phyloP scores from a whole-genome alignment of 169 alveolate species.

The Cryptosporidium canis region DNA sequence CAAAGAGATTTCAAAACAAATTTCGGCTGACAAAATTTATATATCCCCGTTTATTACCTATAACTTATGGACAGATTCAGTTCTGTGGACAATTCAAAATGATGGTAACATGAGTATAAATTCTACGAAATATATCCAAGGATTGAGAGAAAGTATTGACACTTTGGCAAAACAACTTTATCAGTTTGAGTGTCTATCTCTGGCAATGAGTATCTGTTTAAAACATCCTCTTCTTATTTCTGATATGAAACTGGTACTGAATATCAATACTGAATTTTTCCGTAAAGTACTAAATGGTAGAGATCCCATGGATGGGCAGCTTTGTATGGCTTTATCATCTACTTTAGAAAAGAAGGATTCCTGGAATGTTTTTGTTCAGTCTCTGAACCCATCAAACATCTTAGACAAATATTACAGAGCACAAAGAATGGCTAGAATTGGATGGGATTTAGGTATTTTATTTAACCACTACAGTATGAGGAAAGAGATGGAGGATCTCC shows the following conservation, averaged over 20 bases:
- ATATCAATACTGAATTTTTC: constrained; percentile 41
- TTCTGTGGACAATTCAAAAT: constrained; percentile 21
- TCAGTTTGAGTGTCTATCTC: constrained; percentile 50
- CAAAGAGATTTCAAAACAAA: constrained; percentile 23
- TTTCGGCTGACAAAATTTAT: constrained; percentile 21
- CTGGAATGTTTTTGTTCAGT: constrained; percentile 69
- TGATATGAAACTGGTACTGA: background rate
- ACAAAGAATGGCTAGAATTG: constrained; percentile 71
- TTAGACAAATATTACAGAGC: constrained; percentile 68
- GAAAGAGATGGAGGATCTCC: constrained; percentile 67
- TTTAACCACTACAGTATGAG: constrained; percentile 69
- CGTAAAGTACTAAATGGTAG: constrained; percentile 65
- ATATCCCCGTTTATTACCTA: background rate
- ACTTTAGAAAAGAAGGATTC: constrained; percentile 48
- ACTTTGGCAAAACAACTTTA: constrained; percentile 17
- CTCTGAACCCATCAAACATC: constrained; percentile 59
- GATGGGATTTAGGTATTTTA: constrained; percentile 71
- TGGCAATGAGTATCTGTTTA: constrained; percentile 37
- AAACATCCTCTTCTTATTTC: constrained; percentile 32
- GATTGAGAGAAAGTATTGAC: background rate
- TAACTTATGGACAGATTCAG: constrained; percentile 28
- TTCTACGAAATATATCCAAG: background rate
- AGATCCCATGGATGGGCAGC: constrained; percentile 71
- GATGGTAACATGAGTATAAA: background rate
- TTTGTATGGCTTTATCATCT: constrained; percentile 63